phyloP scores from a whole-genome alignment of 164 flowering plant genomes.

The Annona squamosa region DNA sequence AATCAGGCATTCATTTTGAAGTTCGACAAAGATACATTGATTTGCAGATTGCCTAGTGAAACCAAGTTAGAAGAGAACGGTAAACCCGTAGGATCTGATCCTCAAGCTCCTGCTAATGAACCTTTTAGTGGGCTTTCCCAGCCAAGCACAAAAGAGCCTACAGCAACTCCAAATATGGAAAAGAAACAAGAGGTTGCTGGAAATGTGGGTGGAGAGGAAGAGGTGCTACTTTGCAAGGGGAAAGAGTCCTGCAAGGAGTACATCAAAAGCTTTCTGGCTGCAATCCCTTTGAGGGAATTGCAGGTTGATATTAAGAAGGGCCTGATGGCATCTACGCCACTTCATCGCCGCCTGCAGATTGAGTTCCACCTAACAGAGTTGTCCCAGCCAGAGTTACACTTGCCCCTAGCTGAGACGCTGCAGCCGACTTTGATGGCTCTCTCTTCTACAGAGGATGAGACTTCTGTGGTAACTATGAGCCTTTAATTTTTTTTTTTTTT shows the following conservation, averaged over 20 bases:
- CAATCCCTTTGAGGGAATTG: conserved; percentile 92
- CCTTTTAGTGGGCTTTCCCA: conserved; percentile 18
- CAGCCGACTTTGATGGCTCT: too few species aligned
- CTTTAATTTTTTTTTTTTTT: too few species aligned
- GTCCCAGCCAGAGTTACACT: conserved; percentile 2
- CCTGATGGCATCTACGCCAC: conserved; percentile 47
- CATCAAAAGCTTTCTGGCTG: conserved; percentile 86
- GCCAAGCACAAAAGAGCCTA: conserved; percentile 16
- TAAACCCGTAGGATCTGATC: conserved; percentile 20
- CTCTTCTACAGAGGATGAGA: too few species aligned
- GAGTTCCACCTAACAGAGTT: conserved; percentile 72
- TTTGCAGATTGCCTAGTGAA: conserved; percentile 32
- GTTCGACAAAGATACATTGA: conserved; percentile 56
- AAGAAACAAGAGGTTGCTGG: conserved; percentile 26
- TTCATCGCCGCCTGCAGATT: conserved; percentile 86
- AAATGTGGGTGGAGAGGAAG: conserved; percentile 26
- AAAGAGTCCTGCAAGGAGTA: conserved; percentile 93
- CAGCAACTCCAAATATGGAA: conserved; percentile 6
- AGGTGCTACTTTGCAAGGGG: conserved; percentile 60
- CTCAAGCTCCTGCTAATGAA: conserved; percentile 25
- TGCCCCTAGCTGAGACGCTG: too few species aligned
- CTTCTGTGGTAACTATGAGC: too few species aligned
- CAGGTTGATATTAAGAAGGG: conserved; percentile 87
- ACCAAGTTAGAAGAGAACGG: conserved; percentile 35
- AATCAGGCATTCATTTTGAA: conserved; percentile 82